Conservation (phyloP, 2,329 filamentous ascomycete genomes). For the Talaromyces sp. region DNA sequence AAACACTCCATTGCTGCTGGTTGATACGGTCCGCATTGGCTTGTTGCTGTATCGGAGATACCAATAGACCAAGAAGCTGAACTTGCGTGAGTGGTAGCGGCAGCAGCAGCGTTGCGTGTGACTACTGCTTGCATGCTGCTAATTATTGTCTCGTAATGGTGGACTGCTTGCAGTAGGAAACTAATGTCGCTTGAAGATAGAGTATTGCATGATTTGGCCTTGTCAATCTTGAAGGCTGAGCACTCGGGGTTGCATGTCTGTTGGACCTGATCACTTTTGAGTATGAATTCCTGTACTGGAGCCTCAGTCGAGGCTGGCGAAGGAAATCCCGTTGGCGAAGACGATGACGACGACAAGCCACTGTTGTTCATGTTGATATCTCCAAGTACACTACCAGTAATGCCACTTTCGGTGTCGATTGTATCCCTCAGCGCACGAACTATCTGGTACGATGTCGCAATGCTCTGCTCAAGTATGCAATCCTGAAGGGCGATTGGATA, state of each 20-base stretch:
- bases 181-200: neutral
- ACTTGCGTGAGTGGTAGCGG: neutral
- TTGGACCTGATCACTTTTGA: neutral
- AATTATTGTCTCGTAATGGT: conserved; percentile 8
- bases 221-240: neutral
- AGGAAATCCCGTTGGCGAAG: neutral
- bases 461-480: conserved; percentile 5
- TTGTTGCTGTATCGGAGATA: neutral
- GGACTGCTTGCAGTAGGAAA: neutral
- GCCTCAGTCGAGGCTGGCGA: neutral
- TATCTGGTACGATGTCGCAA: conserved; percentile 4
- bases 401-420: neutral
- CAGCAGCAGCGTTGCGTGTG: neutral
- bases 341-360: neutral
- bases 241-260: neutral
- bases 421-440: conserved; percentile 2
- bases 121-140: neutral
- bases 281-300: neutral
- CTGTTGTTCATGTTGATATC: neutral
- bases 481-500: conserved; percentile 7
- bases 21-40: neutral
- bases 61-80: conserved; percentile 4
- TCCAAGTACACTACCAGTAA: neutral
- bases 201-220: neutral
- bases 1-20: neutral